Percentiles rank a stretch among this genome's conserved stretches.
These are phyloP conservation scores for Nemania sp. DNA, from an alignment of 2,329 filamentous ascomycete genomes.

Conservation along the genomic window DNA sequence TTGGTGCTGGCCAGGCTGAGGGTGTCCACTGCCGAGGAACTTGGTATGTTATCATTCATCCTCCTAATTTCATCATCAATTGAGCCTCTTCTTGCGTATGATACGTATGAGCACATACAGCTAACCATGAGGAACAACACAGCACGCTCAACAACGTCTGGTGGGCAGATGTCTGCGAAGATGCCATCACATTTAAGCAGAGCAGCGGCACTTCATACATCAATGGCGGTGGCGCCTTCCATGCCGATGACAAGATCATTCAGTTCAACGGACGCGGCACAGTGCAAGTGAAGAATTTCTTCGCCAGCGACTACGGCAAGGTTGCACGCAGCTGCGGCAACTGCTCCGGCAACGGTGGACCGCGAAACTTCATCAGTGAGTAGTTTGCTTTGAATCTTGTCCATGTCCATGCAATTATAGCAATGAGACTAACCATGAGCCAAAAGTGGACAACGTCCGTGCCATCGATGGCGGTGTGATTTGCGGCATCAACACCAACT, in stretches of 20 bases:
- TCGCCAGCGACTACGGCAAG: slow-evolving; percentile 50
- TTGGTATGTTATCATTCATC: too few species aligned
- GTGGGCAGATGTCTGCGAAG: slow-evolving; percentile 47
- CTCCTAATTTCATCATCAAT: too few species aligned
- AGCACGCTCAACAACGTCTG: slow-evolving; percentile 31
- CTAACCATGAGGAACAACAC: neutral
- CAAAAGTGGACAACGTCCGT: slow-evolving; percentile 45
- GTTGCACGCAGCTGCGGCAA: slow-evolving; percentile 55
- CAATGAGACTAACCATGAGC: neutral
- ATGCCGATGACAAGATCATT: slow-evolving; percentile 46
- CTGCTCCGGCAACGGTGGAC: slow-evolving; percentile 46
- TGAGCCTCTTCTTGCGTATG: neutral
- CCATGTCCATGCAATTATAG: neutral
- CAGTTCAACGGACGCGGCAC: slow-evolving; percentile 48
- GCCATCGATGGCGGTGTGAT: slow-evolving; percentile 47
- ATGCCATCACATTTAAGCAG: slow-evolving; percentile 44
- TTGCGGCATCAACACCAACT: slow-evolving; percentile 56
- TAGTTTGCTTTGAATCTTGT: neutral
- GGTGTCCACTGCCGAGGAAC: slow-evolving; percentile 50
- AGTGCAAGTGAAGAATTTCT: slow-evolving; percentile 45
- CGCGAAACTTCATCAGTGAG: slow-evolving; percentile 45
- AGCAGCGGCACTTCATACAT: slow-evolving; percentile 46
- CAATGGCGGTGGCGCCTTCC: slow-evolving; percentile 48
- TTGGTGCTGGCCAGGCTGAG: slow-evolving; percentile 49
- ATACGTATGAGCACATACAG: neutral